phyloP scores from a whole-genome alignment of 495 filamentous ascomycete genomes.

The Astrothelium subdiscretum region DNA sequence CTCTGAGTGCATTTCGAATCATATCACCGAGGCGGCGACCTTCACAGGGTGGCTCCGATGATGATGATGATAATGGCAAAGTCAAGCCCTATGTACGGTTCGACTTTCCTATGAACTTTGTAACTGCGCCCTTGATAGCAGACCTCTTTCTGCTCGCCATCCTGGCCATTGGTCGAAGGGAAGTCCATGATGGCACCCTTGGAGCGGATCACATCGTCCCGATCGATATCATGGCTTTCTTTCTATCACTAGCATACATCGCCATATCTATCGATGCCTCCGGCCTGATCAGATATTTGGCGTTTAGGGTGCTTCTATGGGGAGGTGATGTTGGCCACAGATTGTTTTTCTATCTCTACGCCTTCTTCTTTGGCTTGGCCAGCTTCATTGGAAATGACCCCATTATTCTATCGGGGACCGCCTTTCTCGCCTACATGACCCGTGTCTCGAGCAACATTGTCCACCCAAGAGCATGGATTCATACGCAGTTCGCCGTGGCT shows the following conservation, averaged over 20 bases:
- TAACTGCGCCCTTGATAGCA: slow-evolving; percentile 52
- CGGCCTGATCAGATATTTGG: slow-evolving; percentile 51
- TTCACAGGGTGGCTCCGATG: slow-evolving; percentile 6
- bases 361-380: slow-evolving; percentile 55
- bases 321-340: slow-evolving; percentile 48
- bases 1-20: slow-evolving; percentile 36
- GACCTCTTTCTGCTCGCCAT: slow-evolving; percentile 57
- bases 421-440: slow-evolving; percentile 62
- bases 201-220: slow-evolving; percentile 49
- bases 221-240: slow-evolving; percentile 56
- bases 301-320: slow-evolving; percentile 55
- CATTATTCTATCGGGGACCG: slow-evolving; percentile 55
- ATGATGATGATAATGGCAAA: slow-evolving; percentile 15
- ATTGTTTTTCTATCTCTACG: slow-evolving; percentile 56
- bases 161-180: slow-evolving; percentile 45
- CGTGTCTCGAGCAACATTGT: slow-evolving; percentile 56
- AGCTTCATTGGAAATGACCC: slow-evolving; percentile 59
- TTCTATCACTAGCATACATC: slow-evolving; percentile 60
- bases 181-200: slow-evolving; percentile 50
- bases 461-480: slow-evolving; percentile 56
- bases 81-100: slow-evolving; percentile 32
- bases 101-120: slow-evolving; percentile 50
- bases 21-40: slow-evolving; percentile 31
- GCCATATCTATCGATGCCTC: slow-evolving; percentile 64
- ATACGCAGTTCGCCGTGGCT: slow-evolving; percentile 54